phyloP scores from a whole-genome alignment of 1,139 yeast species.

The Arxiozyma slooffiae region DNA sequence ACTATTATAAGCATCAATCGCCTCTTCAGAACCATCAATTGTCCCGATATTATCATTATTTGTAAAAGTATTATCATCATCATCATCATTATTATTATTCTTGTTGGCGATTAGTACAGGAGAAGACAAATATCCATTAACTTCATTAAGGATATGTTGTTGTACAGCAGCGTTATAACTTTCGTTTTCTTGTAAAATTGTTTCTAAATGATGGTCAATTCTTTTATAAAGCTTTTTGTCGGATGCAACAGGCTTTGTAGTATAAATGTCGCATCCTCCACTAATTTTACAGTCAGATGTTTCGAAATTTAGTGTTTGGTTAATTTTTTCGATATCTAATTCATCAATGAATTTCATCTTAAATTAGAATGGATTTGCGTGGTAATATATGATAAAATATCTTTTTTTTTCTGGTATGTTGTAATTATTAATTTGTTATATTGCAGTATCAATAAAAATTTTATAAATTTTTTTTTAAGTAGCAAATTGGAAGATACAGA shows the following conservation, averaged over 20 bases:
- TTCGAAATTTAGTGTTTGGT: conserved; percentile 78
- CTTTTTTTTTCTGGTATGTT: neutral
- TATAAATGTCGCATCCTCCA: conserved; percentile 91
- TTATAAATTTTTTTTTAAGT: too few species aligned
- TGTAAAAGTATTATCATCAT: neutral
- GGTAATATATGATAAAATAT: neutral
- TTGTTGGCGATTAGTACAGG: conserved; percentile 9
- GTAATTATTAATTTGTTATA: too few species aligned
- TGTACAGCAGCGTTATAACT: conserved; percentile 25
- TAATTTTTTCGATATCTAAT: conserved; percentile 79
- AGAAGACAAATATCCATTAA: conserved; percentile 13
- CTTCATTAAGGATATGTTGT: conserved; percentile 14
- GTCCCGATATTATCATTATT: too few species aligned
- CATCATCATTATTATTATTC: conserved; percentile 1
- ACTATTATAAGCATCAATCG: neutral
- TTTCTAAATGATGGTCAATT: conserved; percentile 71
- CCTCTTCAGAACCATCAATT: neutral
- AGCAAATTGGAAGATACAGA: neutral
- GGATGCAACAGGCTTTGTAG: conserved; percentile 85
- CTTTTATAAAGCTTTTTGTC: conserved; percentile 84
- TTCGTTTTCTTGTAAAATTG: conserved; percentile 46
- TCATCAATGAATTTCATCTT: conserved; percentile 70
- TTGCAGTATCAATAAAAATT: neutral
- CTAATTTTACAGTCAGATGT: conserved; percentile 77
- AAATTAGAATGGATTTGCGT: neutral